Base-by-base conservation (phyloP, 352 stramenopile genomes). In the Globisporangium camurandrum region DNA sequence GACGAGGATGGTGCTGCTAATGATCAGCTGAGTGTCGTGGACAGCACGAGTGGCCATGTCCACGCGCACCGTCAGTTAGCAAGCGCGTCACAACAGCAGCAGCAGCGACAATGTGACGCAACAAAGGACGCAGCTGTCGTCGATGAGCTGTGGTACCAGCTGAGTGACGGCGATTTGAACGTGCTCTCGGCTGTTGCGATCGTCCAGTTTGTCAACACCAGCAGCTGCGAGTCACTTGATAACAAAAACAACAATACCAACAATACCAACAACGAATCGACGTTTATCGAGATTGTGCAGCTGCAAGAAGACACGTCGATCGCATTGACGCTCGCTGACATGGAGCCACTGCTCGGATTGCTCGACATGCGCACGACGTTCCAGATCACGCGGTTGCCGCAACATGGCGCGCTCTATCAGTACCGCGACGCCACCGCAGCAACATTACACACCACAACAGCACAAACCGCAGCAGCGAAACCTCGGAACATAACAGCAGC, bases 251-350 rank as follows among this genome's bases (percentile, higher is more conserved):
- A 44, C 16, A 12, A 50, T 16, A 36, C 31, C 23, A 34, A 56
- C 22, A 23, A 22, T 11, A 31, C 8, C 3, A 4, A 39, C 22
- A 30, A 14, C 23, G 51, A 46, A 4, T 34, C 30, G 36, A 56
- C 36, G 19, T 28, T 37, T 5, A 37, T 64, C 20, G 28, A 27
- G 31, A 38, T 59, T 2, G 51, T 81, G 31, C 49, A 68, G 30
- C 58, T 90, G 1, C 49, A 84, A 6, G 78, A 90, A 66, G 71
- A 88, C 46, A 72, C 75, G 2, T 49, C 64, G 26, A 51, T 57
- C 23, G 22, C 63, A 12, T n/a, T 88, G 16, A 43, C 50, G 23
- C 43, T 90, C 8, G 36, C 24, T 2, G 44, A 64, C 8, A 27
- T 81, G 5, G 78, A 89, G 30, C 71, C 72, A 7, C 50, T 81